Evolutionary conservation across 176 grass and related monocot genomes (phyloP).

Genomic region (Pharus latifolius): DNA sequence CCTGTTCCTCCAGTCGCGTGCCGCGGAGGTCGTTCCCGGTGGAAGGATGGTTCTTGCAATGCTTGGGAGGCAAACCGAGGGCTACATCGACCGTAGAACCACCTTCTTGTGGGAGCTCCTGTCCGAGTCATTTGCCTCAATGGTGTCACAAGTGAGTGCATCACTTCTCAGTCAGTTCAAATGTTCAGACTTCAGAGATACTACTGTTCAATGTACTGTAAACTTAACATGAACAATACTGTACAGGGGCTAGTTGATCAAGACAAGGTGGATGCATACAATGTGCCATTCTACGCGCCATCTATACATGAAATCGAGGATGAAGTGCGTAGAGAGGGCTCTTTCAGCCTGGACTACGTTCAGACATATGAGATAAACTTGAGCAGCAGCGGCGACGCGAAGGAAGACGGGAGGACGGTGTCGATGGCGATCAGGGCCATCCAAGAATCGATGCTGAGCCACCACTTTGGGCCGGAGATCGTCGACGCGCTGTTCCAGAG

Average conservation of each 20-base stretch:
- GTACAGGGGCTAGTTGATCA: constrained; percentile 49
- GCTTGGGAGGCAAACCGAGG: constrained; percentile 56
- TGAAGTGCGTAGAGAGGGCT: constrained; percentile 69
- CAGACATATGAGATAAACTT: constrained; percentile 76
- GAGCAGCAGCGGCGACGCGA: constrained; percentile 68
- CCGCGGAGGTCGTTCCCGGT: constrained; percentile 50
- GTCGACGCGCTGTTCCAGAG: constrained; percentile 60
- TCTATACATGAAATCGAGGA: constrained; percentile 53
- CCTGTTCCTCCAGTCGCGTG: constrained; percentile 72
- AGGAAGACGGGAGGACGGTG: constrained; percentile 60
- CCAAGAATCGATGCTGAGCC: constrained; percentile 88
- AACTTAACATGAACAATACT: background rate
- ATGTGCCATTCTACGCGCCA: constrained; percentile 91
- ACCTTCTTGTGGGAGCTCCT: constrained; percentile 79
- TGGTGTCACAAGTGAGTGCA: constrained; percentile 50
- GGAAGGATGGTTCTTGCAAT: constrained; percentile 76
- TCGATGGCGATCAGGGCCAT: constrained; percentile 82
- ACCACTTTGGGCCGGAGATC: constrained; percentile 71
- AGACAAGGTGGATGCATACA: constrained; percentile 81
- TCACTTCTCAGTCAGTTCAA: background rate
- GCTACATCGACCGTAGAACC: constrained; percentile 35
- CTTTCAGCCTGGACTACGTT: constrained; percentile 62
- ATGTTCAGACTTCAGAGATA: background rate
- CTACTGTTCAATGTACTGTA: background rate
- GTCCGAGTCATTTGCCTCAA: constrained; percentile 59